phyloP scores from a whole-genome alignment of 352 stramenopile genomes.

The Thraustotheca clavata region DNA sequence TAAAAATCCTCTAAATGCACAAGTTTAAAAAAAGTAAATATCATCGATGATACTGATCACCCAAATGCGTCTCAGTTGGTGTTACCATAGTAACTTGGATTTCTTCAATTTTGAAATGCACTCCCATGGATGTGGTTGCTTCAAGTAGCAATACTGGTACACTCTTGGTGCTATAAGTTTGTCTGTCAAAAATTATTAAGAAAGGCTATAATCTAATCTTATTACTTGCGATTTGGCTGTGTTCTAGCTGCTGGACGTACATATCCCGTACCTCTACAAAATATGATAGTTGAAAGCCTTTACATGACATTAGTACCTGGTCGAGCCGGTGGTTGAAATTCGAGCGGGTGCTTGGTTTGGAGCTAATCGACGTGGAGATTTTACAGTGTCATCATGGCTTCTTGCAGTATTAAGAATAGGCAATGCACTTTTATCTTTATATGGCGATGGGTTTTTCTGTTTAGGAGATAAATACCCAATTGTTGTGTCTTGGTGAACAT shows the following conservation, averaged over 20 bases:
- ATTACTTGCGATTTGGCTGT: no score
- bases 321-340: background rate
- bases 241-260: no score
- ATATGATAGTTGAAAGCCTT: no score
- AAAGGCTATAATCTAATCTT: no score
- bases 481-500: conserved; percentile 56
- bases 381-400: background rate
- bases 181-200: no score
- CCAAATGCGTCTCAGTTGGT: conserved; percentile 18
- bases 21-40: conserved; percentile 5
- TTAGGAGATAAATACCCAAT: conserved; percentile 53
- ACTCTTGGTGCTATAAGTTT: conserved; percentile 21
- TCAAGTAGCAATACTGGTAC: conserved; percentile 44
- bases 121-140: conserved; percentile 49
- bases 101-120: conserved; percentile 49
- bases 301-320: no score
- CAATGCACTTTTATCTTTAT: background rate
- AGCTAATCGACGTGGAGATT: background rate
- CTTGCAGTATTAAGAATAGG: background rate
- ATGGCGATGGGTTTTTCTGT: background rate
- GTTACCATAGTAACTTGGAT: conserved; percentile 44
- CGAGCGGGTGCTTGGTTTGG: background rate
- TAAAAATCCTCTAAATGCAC: conserved; percentile 39
- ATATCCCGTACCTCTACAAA: no score
- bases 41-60: conserved; percentile 40